phyloP scores from a whole-genome alignment of 2,329 filamentous ascomycete species.

The Aspergillus sp. region DNA sequence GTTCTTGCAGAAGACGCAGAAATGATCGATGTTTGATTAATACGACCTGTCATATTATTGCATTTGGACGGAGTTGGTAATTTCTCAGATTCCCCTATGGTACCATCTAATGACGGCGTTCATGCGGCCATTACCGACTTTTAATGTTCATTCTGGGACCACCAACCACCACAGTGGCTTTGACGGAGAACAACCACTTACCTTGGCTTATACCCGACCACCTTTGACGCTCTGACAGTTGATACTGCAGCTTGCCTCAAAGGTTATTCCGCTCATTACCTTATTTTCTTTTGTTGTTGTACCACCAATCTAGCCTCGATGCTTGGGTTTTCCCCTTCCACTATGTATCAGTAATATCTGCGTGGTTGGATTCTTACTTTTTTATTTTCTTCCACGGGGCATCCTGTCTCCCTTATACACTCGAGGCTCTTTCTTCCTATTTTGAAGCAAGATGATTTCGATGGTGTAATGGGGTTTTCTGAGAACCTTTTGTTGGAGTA shows the following conservation, averaged over 20 bases:
- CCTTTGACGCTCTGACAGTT: slow-evolving; percentile 2
- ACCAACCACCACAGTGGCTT: slow-evolving; percentile 11
- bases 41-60: slow-evolving; percentile 27
- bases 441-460: slow-evolving; percentile 7
- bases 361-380: slow-evolving; percentile 10
- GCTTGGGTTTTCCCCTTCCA: slow-evolving; percentile 9
- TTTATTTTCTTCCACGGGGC: slow-evolving; percentile 6
- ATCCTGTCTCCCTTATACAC: background rate
- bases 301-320: slow-evolving; percentile 16
- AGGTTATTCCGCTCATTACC: slow-evolving; percentile 17
- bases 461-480: slow-evolving; percentile 7
- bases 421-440: slow-evolving; percentile 9
- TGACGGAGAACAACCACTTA: background rate
- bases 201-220: slow-evolving; percentile 13
- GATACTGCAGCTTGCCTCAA: background rate
- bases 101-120: slow-evolving; percentile 26
- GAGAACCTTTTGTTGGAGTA: slow-evolving; percentile 17
- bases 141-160: slow-evolving; percentile 13
- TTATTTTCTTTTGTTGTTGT: slow-evolving; percentile 18
- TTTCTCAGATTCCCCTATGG: slow-evolving; percentile 20
- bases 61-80: slow-evolving; percentile 35
- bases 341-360: slow-evolving; percentile 11
- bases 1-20: slow-evolving; percentile 59
- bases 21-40: slow-evolving; percentile 60
- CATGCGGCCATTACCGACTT: slow-evolving; percentile 17